Evolutionary conservation across 371 early-diverging fungal species (phyloP), one percentile per base, ranked within the genome.

Genomic region (Mucor irregularis): DNA sequence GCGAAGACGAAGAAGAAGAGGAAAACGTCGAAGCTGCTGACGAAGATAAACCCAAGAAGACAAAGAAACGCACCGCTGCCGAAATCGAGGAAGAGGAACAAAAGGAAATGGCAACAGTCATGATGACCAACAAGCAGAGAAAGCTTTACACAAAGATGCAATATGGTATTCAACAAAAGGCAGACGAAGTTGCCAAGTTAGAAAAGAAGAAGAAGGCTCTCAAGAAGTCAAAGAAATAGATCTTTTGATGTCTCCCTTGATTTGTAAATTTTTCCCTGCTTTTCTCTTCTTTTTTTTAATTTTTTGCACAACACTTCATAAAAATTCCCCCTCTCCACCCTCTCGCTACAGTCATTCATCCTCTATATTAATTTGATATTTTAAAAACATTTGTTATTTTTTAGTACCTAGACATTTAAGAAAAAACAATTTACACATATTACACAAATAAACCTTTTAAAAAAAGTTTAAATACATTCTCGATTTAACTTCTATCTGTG

Each of bases 51-150:
- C 61, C 76, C 64, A 72, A 58, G 64, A n/a, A n/a, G 42, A 62
- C 66, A 34, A 78, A 79, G 66, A 84, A 84, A 74, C 74, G 80
- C 37, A 74, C 85, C 7, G 82, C 81, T 16, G 80, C 74, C 0
- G 87, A 90, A 58, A 65, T 73, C n/a, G 93, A 91, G 63, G 91
- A 88, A 49, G 87, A 83, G 51, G 96, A 98, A 65, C 75, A 70
- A 35, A 86, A 92, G 80, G 90, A 89, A 67, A 80, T 98, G 76
- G 88, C 91, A 46, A 90, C 86, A 55, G 90, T 90, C 38, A 93
- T 98, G 94, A 94, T 98, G 93, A 82, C 85, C 57, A 93, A 91
- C 80, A 94, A 92, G 81, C 90, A 96, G 62, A 81, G 86, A 68
- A 88, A 89, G 66, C 70, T 94, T 59, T 94, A 94, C 76, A 79